phyloP scores from a whole-genome alignment of 352 stramenopile species.

The Phytophthora fragariae region DNA sequence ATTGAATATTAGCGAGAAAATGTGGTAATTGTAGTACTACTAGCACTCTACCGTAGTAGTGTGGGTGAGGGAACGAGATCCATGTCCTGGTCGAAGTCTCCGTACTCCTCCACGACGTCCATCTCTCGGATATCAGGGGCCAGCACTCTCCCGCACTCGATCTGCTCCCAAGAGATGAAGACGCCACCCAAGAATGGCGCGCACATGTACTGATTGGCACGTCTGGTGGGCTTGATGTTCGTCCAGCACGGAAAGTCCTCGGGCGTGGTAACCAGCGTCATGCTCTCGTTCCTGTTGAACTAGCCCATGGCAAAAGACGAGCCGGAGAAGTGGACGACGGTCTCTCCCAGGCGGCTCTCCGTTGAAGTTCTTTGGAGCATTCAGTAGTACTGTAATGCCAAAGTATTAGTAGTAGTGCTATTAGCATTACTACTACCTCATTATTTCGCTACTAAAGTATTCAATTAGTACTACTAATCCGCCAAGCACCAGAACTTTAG shows the following conservation, averaged over 20 bases:
- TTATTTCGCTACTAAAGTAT: too few relatives aligned
- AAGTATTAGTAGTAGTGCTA: too few relatives aligned
- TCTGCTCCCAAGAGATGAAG: conserved; percentile 87
- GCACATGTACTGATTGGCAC: conserved; percentile 92
- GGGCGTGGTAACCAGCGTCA: conserved; percentile 96
- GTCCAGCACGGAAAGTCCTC: conserved; percentile 97
- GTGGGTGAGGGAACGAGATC: conserved; percentile 45
- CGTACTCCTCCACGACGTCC: conserved; percentile 82
- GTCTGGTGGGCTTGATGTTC: conserved; percentile 89
- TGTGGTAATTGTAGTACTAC: too few relatives aligned
- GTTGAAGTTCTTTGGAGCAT: background rate
- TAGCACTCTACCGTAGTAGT: too few relatives aligned
- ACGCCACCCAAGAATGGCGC: conserved; percentile 86
- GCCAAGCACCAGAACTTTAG: too few relatives aligned
- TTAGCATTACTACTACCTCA: too few relatives aligned
- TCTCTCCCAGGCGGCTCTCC: conserved; percentile 77
- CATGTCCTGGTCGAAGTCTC: conserved; percentile 69
- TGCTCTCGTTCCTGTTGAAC: conserved; percentile 88
- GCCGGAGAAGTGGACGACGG: conserved; percentile 71
- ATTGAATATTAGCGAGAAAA: too few relatives aligned
- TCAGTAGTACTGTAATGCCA: too few relatives aligned
- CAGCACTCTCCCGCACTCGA: conserved; percentile 73
- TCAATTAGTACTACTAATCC: too few relatives aligned
- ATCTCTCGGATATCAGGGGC: conserved; percentile 84
- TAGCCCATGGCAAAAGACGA: conserved; percentile 89